Conservation (phyloP, 805 yeast species). For the Yamadazyma olivae region DNA sequence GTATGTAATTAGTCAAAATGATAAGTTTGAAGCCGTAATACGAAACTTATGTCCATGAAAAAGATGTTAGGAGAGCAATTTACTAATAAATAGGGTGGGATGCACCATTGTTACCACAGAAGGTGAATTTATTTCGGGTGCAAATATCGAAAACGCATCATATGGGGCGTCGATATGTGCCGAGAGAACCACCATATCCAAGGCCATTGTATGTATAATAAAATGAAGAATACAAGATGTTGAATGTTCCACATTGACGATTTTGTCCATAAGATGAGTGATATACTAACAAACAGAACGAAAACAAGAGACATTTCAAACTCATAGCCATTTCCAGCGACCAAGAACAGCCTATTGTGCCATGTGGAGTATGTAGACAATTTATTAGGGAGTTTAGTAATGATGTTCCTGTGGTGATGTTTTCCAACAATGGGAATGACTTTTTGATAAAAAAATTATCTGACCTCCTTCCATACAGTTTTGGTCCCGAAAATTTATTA, state of each 20-base stretch:
- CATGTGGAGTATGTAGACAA: conserved; percentile 96
- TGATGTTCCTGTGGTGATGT: conserved; percentile 66
- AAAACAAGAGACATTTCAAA: conserved; percentile 8
- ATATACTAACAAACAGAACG: conserved; percentile 7
- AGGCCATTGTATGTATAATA: conserved; percentile 32
- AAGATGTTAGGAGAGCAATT: too few species aligned
- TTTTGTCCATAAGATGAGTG: not conserved
- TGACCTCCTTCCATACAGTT: conserved; percentile 76
- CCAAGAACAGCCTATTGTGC: conserved; percentile 54
- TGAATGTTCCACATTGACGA: not conserved
- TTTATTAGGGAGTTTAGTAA: conserved; percentile 76
- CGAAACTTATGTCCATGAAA: too few species aligned
- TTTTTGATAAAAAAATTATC: conserved; percentile 42
- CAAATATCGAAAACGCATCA: conserved; percentile 91
- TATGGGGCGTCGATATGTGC: conserved; percentile 58
- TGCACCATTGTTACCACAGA: conserved; percentile 59
- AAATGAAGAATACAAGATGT: too few species aligned
- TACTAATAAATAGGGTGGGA: conserved; percentile 58
- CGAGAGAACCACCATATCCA: conserved; percentile 35
- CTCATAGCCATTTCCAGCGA: conserved; percentile 12
- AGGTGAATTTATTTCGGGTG: conserved; percentile 60
- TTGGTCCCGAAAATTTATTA: conserved; percentile 72
- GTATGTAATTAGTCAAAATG: conserved; percentile 23
- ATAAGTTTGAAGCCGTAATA: too few species aligned
- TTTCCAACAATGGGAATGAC: conserved; percentile 47